Base-by-base conservation (phyloP, 164 flowering plant species). In the Vitis riparia region DNA sequence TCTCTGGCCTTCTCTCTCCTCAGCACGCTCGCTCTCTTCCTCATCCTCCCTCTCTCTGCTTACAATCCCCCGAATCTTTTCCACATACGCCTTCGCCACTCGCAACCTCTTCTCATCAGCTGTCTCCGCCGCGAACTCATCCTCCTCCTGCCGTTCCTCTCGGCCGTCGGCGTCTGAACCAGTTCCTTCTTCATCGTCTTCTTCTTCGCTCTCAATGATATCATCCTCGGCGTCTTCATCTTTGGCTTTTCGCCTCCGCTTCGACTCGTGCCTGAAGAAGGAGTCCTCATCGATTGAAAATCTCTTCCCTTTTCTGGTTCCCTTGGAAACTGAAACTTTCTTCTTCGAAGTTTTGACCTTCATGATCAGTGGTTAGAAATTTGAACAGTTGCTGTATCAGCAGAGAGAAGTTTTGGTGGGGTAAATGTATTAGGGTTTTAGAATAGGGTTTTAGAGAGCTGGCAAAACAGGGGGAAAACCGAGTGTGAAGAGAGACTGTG, bases 81-180 rank as follows among this genome's bases (percentile, higher is more conserved):
- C 77, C 77, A 92, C 59, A 17, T 64, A 55, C 19, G 55, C 79
- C 69, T 72, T 55, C 0, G 90, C 91, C 51, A 92, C 10, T 52
- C 92, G 79, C 68, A 75, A 77, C 73, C 86, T 70, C 77, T 67
- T 83, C 87, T 90, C 93, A 11, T 71, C 93, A 27, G 83, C 86
- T 2, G 91, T 87, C 76, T 87, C 91, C 1, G 58, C 58, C 5
- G 57, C 82, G 23, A 63, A 69, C 59, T 81, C 86, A 10, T 76
- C 68, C 59, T 78, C 88, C 74, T 74, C 78, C 67, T 60, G 77
- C 32, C 62, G 79, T 9, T 58, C 76, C 30, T 57, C 76, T 3
- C 37, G 81, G 14, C 17, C 63, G 3, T 72, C 77, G 55, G 49
- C 59, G 49, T 16, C 63, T 8, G 15, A 23, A 19, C 9, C 14